Base-by-base conservation (phyloP, 2,329 filamentous ascomycete species). In the Diaporthe nobilis region DNA sequence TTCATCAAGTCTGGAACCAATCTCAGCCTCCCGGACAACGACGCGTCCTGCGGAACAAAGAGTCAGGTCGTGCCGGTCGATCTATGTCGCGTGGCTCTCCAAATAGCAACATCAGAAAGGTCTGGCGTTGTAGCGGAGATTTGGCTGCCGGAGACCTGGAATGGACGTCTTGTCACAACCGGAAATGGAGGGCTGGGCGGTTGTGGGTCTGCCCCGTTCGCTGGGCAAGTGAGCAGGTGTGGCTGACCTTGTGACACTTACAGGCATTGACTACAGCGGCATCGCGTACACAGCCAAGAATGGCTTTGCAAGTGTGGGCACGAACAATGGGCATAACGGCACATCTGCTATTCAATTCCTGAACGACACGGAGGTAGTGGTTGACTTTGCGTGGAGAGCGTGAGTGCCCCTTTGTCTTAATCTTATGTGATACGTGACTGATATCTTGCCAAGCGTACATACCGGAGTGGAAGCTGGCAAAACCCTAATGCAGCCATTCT, bases 261-360 rank as follows among this genome's bases (percentile, higher is more conserved):
- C 12, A 81, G 80, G 80, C 77, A 86, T 89, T 61, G 82, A 86
- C 76, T 88, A 88, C 74, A 82, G 85, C 63, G 86, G 88, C 72
- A 80, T 90, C 22, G 86, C 84, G 1, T 89, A 89, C 76, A 83
- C 84, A 1, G 80, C 83, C 9, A 79, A 81, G 3, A 79, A 85
- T 17, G 87, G 87, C 0, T 89, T 89, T 77, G 86, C 87, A 1
- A 82, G 85, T 1, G 84, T 89, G 34, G 87, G 87, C 2, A 86
- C 87, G 9, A 89, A 89, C 78, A 88, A 87, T 44, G 88, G 88
- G 34, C 88, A 89, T 75, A 85, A 88, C 72, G 87, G 88, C 51
- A 86, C 85, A 0, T 78, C 80, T 1, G 83, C 78, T 1, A 53
- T 73, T 0, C 73, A 79, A 0, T 82, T 85, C 63, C 78, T 84